A percentile compares a stretch with the other conserved stretches of the same genome.
phyloP scores from a whole-genome alignment of 2,329 filamentous ascomycete genomes.

The Exophiala lecanii-corni region DNA sequence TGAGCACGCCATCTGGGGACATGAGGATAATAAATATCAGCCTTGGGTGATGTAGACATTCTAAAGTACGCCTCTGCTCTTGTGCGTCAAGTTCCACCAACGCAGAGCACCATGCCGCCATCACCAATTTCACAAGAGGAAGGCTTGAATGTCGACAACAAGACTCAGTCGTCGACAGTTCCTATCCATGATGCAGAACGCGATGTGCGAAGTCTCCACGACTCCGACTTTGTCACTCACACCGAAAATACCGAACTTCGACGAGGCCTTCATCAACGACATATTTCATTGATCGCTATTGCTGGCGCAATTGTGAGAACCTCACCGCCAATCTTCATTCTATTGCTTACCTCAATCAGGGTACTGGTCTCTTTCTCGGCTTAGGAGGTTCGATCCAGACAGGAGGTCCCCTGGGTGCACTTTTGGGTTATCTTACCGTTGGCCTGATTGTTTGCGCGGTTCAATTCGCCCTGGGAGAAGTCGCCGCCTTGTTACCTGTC shows the following conservation, averaged over 20 bases:
- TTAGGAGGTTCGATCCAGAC: conserved; percentile 48
- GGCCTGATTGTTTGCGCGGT: conserved; percentile 48
- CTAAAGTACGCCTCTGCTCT: neutral
- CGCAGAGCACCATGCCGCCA: neutral
- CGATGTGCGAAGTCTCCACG: conserved; percentile 3
- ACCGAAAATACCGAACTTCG: conserved; percentile 47
- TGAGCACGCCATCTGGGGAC: neutral
- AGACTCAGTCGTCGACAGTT: neutral
- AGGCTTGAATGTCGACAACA: neutral
- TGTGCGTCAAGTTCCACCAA: neutral
- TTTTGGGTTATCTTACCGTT: conserved; percentile 48
- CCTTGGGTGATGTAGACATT: neutral
- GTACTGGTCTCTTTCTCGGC: conserved; percentile 50
- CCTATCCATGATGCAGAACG: neutral
- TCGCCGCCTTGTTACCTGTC: conserved; percentile 48
- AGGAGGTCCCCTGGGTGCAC: conserved; percentile 47
- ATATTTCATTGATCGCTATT: conserved; percentile 43
- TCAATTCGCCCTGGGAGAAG: conserved; percentile 49
- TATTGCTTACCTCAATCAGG: conserved; percentile 14
- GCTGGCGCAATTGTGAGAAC: conserved; percentile 40
- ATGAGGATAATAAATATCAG: conserved; percentile 3
- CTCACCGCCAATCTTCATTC: neutral
- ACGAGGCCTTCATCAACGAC: conserved; percentile 41
- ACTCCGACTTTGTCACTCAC: conserved; percentile 22
- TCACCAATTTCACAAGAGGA: neutral